Evolutionary conservation across 164 flowering plant species (phyloP), one percentile per base, ranked within the genome.

Genomic region (Stephania yunnanensis): DNA sequence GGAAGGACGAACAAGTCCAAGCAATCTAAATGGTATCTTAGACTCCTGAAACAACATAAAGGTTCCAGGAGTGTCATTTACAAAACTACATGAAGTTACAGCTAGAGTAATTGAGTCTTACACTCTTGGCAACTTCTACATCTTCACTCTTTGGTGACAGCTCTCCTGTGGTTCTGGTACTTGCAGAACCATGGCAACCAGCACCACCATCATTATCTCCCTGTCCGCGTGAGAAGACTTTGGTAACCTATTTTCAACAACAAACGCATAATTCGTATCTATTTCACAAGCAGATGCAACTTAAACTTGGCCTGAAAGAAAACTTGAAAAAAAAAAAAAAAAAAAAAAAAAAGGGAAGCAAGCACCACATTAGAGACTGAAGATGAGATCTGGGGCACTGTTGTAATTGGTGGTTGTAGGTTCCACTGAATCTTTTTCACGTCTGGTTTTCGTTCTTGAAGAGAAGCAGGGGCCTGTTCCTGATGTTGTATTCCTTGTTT

Each of bases 301-400:
- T 36, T 2, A 36, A 36, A 36, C 2, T 36, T 36, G 42, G 42
- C 42, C 2, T 36, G 42, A 2, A 36, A 36, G 42, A 25, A 55
- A 76, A 76, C 55, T n/a, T 8, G 58, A 69, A 50, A 31, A 19
- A 45, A 75, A 46, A 74, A 9, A 12, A n/a, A n/a, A n/a, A 44
- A 64, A 66, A 36, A 55, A 42, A 31, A 83, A 22, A 25, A 13
- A 11, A 71, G 63, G 70, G 73, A 65, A 73, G 81, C 65, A 84
- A 83, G 85, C 89, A 94, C 98, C 98, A 90, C 92, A 85, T 84
- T 85, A 72, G 92, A 86, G 78, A 92, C 90, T 77, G 96, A 87
- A 10, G 93, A 82, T 50, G 90, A 84, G 70, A 91, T 76, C 73
- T 85, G 88, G 65, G 91, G 88, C 76, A 84, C 77, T 12, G 87